Base-by-base conservation (phyloP, 805 yeast species). In the Metschnikowia shivogae region DNA sequence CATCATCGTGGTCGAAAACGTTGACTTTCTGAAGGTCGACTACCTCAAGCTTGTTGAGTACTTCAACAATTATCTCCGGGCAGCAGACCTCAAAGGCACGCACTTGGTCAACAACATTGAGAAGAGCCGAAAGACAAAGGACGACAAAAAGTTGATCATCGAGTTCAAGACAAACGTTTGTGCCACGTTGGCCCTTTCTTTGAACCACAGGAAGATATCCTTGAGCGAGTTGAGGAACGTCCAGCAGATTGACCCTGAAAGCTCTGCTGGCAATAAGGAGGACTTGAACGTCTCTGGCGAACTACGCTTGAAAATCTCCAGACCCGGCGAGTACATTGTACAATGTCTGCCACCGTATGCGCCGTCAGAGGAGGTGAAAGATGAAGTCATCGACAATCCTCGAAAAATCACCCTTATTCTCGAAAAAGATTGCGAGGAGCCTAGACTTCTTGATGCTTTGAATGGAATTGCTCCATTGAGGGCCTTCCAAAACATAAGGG, bases 111-210 rank as follows among this genome's bases (percentile, higher is more conserved):
- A 55, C 38, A 69, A 62, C 47, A 69, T 60, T 29, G 67, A 63
- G 19, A 49, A 50, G 43, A 70, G 60, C 53, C 59, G 60, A 50
- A 75, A 50, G 53, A 62, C 58, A 34, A 73, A 56, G 27, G 70
- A 72, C 38, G 66, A 67, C 36, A 58, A 58, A 33, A 61, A 57
- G 5, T 60, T 80, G 36, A 63, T 81, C 2, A 55, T 86, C 8
- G 81, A 78, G 49, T 74, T 86, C 43, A 65, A 73, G 9, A 73
- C 72, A 31, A 63, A 76, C 36, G 63, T 67, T 17, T 67, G 77
- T 39, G 84, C 92, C 0, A 84, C 92, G 0, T 59, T 78, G 0
- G 67, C 77, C 0, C 61, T 71, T 19, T 69, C 80, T 2, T 59
- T 83, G 24, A 63, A 69, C 43, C 67, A 68, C 1, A 63, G 60